Base-by-base conservation (phyloP, 495 filamentous ascomycete genomes). In the Hypoxylon intermedium region DNA sequence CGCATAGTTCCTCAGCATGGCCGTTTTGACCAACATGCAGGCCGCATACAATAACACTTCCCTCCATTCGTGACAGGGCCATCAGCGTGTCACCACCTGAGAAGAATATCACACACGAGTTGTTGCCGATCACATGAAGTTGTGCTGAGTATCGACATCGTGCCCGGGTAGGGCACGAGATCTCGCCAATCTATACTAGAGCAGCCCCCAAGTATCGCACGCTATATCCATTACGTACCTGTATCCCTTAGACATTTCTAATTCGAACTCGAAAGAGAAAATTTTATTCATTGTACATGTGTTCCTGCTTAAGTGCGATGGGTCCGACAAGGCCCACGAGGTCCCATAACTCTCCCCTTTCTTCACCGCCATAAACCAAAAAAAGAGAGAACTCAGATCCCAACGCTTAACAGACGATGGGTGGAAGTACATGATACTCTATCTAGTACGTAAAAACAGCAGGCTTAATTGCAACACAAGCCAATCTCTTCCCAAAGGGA, bases 81-180 rank as follows among this genome's bases (percentile, higher is more conserved):
- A 15, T 15, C 19, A 2, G 43, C 28, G 42, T 58, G 45, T 31
- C 47, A 55, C 21, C 33, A 49, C 49, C 52, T 41, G 11, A 44
- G 52, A 57, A 63, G 43, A 31, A 24, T 15, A 46, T 64, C 53
- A 64, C 53, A 64, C 53, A 37, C 53, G 60, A 64, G 53, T 31
- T n/a, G n/a, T 48, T 18, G n/a, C 37, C 46, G 48, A 45, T 57
- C 40, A 42, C 12, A 20, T 51, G 37, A 9, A 41, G 38, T 33
- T 37, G 46, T 13, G 41, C 24, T 52, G 37, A 42, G 23, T 53
- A 38, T 58, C 60, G 49, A 54, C 60, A 58, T 64, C 23, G 18
- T 50, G 38, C 49, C 47, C 20, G 30, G 42, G 38, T 54, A 58
- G 53, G 31, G 38, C 41, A 58, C 53, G 49, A 58, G 54, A 64